Percentiles rank a stretch among this genome's conserved stretches.
These are phyloP conservation scores for Cutaneotrichosporon sp. DNA, from an alignment of 1,284 basidiomycete species.

Conservation along the genomic window DNA sequence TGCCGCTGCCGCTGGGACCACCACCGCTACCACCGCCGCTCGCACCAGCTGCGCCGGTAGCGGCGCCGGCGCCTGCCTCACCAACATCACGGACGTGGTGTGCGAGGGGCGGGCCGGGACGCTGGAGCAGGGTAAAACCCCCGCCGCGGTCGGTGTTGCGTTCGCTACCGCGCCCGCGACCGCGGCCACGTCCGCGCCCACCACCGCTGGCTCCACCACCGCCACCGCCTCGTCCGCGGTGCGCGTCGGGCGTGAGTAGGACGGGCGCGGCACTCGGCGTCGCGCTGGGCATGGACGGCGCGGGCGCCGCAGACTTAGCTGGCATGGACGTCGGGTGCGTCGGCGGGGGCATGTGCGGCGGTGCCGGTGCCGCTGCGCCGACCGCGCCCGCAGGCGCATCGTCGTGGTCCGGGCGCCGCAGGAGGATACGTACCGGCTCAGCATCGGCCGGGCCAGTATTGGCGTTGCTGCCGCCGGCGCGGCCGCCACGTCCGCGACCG, in stretches of 20 bases:
- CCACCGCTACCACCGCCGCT: background rate
- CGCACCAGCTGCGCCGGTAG: background rate
- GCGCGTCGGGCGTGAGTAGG: background rate
- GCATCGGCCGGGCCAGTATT: slow-evolving; percentile 15
- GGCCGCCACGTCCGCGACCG: slow-evolving; percentile 4
- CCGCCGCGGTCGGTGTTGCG: slow-evolving; percentile 19
- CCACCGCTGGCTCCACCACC: background rate
- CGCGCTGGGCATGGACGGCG: background rate
- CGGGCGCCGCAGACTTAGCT: background rate
- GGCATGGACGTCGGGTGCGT: background rate
- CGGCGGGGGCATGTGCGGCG: background rate
- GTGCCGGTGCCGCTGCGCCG: background rate
- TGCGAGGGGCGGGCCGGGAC: slow-evolving; percentile 32
- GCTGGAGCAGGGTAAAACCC: slow-evolving; percentile 38
- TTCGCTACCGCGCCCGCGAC: slow-evolving; percentile 15
- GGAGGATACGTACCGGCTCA: slow-evolving; percentile 38
- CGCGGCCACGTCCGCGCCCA: slow-evolving; percentile 7
- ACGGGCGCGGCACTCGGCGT: background rate
- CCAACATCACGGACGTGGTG: slow-evolving; percentile 11
- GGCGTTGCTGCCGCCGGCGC: slow-evolving; percentile 13
- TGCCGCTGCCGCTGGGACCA: background rate
- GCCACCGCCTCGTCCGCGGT: slow-evolving; percentile 1
- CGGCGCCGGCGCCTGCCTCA: background rate
- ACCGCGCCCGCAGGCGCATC: background rate
- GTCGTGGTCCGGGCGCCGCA: slow-evolving; percentile 28